Percentiles rank a stretch among this genome's conserved stretches.
Conservation (phyloP, 352 stramenopile genomes). For the Thraustotheca clavata region DNA sequence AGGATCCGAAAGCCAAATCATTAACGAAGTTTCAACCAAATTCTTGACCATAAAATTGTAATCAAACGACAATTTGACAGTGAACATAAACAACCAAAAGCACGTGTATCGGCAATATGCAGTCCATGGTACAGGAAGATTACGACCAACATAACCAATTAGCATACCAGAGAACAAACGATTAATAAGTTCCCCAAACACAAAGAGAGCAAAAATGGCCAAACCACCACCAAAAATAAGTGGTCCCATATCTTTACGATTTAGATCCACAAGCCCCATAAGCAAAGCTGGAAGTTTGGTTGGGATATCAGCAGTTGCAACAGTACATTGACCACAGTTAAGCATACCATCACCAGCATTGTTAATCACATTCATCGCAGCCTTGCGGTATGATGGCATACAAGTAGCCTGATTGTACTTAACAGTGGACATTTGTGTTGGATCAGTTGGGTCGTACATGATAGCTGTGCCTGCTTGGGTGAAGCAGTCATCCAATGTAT, state of each 20-base stretch:
- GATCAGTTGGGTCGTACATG: conserved; percentile 31
- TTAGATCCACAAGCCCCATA: conserved; percentile 35
- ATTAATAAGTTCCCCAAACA: conserved; percentile 62
- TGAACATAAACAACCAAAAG: conserved; percentile 72
- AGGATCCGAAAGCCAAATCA: conserved; percentile 74
- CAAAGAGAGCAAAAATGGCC: conserved; percentile 36
- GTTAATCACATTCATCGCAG: conserved; percentile 46
- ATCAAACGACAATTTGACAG: conserved; percentile 71
- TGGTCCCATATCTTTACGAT: conserved; percentile 47
- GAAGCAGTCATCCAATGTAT: conserved; percentile 59
- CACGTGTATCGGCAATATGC: conserved; percentile 70
- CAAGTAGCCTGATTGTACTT: conserved; percentile 61
- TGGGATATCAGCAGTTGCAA: conserved; percentile 36
- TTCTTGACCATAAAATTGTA: conserved; percentile 83
- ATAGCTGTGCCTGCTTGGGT: conserved; percentile 37
- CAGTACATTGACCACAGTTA: conserved; percentile 67
- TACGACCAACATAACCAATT: conserved; percentile 67
- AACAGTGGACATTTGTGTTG: conserved; percentile 23
- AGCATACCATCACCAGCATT: conserved; percentile 40
- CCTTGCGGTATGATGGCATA: conserved; percentile 38
- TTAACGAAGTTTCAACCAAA: conserved; percentile 76
- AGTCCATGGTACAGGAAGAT: conserved; percentile 55
- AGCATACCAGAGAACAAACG: conserved; percentile 57
- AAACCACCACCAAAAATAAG: conserved; percentile 40
- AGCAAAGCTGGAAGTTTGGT: conserved; percentile 54